phyloP scores from a whole-genome alignment of 2,329 filamentous ascomycete genomes.

The Colletotrichum orchidophilum region DNA sequence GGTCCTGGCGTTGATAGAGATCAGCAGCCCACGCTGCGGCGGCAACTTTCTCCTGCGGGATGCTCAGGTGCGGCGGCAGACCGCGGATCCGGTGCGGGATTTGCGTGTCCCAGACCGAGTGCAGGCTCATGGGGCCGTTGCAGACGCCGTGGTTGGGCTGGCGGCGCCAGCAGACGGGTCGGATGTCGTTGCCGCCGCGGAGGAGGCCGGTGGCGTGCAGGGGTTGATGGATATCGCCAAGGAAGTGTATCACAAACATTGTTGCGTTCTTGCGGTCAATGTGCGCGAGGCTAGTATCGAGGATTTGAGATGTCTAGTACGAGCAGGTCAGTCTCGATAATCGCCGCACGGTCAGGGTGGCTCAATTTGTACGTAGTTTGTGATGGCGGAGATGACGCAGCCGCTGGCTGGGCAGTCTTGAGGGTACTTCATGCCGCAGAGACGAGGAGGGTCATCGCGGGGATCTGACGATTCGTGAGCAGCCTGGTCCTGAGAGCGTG shows the following conservation, averaged over 20 bases:
- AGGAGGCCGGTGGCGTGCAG: slow-evolving; percentile 34
- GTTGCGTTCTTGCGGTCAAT: slow-evolving; percentile 36
- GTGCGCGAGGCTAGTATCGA: slow-evolving; percentile 39
- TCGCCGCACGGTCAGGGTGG: neutral
- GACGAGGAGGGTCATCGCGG: slow-evolving; percentile 28
- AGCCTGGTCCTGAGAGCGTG: neutral
- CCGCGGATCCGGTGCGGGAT: slow-evolving; percentile 32
- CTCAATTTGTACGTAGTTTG: slow-evolving; percentile 25
- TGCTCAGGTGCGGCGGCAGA: slow-evolving; percentile 18
- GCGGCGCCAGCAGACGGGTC: slow-evolving; percentile 32
- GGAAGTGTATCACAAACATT: slow-evolving; percentile 36
- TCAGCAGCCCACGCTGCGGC: slow-evolving; percentile 26
- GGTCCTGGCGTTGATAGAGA: slow-evolving; percentile 10
- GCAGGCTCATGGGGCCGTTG: slow-evolving; percentile 29
- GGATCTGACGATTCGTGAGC: slow-evolving; percentile 15
- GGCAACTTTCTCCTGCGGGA: slow-evolving; percentile 24
- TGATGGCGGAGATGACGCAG: slow-evolving; percentile 33
- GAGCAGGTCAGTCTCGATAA: neutral
- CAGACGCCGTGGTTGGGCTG: slow-evolving; percentile 23
- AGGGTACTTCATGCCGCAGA: slow-evolving; percentile 33
- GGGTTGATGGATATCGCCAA: slow-evolving; percentile 34
- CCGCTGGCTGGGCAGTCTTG: slow-evolving; percentile 33
- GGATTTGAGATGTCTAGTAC: slow-evolving; percentile 25
- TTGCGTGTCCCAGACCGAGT: slow-evolving; percentile 34
- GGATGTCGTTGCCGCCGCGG: slow-evolving; percentile 34